A percentile compares a stretch with the other conserved stretches of the same genome.
phyloP scores from a whole-genome alignment of 495 filamentous ascomycete genomes.

The Symbiotaphrina buchneri region DNA sequence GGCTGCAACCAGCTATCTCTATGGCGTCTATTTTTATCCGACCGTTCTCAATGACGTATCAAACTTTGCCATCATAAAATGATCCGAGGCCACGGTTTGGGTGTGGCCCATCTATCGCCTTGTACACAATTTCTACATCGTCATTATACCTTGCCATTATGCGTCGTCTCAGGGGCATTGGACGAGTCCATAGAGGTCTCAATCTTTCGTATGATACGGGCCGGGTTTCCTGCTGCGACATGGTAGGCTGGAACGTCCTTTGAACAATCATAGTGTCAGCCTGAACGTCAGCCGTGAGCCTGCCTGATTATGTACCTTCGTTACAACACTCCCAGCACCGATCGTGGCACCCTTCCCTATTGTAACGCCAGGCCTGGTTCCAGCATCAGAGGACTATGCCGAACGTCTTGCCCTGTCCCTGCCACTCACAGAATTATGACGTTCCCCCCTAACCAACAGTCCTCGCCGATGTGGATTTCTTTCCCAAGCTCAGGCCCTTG shows the following conservation, averaged over 20 bases:
- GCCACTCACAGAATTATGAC: slow-evolving; percentile 29
- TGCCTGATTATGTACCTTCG: slow-evolving; percentile 36
- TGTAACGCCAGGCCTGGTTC: slow-evolving; percentile 38
- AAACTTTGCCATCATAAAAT: no score
- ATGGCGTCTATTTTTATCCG: not conserved
- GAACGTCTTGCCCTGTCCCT: no score
- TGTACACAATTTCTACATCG: no score
- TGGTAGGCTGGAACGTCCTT: slow-evolving; percentile 40
- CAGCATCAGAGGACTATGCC: no score
- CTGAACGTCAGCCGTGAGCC: not conserved
- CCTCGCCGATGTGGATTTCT: slow-evolving; percentile 59
- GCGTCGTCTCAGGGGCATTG: no score
- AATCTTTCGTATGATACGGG: slow-evolving; percentile 31
- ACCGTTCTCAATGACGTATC: no score
- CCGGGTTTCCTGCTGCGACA: slow-evolving; percentile 45
- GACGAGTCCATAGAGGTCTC: no score
- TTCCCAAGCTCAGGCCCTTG: slow-evolving; percentile 53
- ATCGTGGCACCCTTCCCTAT: slow-evolving; percentile 58
- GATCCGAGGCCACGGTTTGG: no score
- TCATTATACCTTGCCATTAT: no score
- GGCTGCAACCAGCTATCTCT: not conserved
- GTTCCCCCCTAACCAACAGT: slow-evolving; percentile 77
- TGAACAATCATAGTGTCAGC: not conserved
- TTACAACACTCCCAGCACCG: slow-evolving; percentile 79
- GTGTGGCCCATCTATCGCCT: no score